Evolutionary conservation across 805 yeast genomes (phyloP).

Genomic region (Saccharomycopsis malanga): DNA sequence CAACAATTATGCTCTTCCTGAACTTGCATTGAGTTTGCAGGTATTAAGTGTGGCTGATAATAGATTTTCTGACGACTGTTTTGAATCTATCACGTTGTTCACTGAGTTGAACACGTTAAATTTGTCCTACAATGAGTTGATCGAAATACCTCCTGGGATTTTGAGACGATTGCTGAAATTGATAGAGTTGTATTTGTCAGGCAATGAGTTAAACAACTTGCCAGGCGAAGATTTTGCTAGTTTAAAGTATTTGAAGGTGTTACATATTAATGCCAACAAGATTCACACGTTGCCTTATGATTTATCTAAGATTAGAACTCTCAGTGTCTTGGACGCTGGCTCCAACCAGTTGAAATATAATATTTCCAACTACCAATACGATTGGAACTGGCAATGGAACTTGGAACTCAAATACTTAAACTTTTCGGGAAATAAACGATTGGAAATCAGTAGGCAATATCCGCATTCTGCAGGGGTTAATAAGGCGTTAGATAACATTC

Average conservation of each 20-base stretch:
- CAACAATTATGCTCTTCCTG: constrained; percentile 1
- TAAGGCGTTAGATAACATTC: constrained; percentile 24
- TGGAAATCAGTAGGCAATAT: constrained; percentile 51
- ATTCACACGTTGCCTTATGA: constrained; percentile 86
- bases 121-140: constrained; percentile 73
- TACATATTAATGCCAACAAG: constrained; percentile 77
- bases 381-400: constrained; percentile 96
- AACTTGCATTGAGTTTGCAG: constrained; percentile 43
- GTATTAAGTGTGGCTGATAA: constrained; percentile 73
- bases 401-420: constrained; percentile 68
- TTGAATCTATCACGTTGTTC: constrained; percentile 58
- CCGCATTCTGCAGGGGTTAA: constrained; percentile 38
- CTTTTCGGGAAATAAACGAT: constrained; percentile 85
- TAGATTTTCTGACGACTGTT: constrained; percentile 68
- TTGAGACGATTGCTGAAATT: constrained; percentile 49
- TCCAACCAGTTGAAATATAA: constrained; percentile 86
- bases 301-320: constrained; percentile 54
- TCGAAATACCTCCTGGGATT: constrained; percentile 77
- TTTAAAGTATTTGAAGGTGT: constrained; percentile 48
- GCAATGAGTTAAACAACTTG: constrained; percentile 68
- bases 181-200: constrained; percentile 67
- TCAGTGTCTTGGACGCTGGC: constrained; percentile 80
- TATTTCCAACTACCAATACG: constrained; percentile 89
- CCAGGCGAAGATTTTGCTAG: constrained; percentile 80
- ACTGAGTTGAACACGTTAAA: constrained; percentile 56